Base-by-base conservation (phyloP, 192 early-diverging fungal species). In the Allomyces javanicus region DNA sequence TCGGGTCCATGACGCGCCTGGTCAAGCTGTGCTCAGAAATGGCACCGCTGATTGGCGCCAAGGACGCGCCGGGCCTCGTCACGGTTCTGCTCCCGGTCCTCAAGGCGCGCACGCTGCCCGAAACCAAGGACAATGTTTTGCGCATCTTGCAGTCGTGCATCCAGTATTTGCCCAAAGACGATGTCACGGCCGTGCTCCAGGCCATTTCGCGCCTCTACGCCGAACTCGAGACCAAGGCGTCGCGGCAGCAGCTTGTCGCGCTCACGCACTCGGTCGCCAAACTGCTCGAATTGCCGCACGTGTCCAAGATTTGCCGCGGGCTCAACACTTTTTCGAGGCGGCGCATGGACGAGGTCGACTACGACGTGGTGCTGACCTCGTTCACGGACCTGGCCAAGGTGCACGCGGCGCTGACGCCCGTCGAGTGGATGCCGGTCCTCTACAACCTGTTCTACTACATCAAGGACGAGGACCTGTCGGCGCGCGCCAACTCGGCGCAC, bases 361-460 rank as follows among this genome's bases (percentile, higher is more conserved):
- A 87, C 71, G 88, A 91, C 71, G 72, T 73, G 14, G 81, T 91
- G 6, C 81, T 97, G 66, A 83, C 79, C 50, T 89, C 91, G 0
- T 89, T 91, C 66, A 65, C 64, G 17, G 50, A 66, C 63, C 3
- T 58, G 17, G 81, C 75, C 45, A 67, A 71, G 19, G 77, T 99
- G 63, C 86, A 85, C 68, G 82, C 86, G 69, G 76, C 82, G 1
- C 70, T 87, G 23, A 78, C 80, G 55, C 70, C 80, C 21, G 69
- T 73, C 10, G 86, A 93, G 61, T 97, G 95, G 94, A 71, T 89
- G 0, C 94, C 97, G 22, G 64, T 99, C 14, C 76, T 99, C 4
- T 83, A 94, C 72, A 95, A 94, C 70, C 81, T 95, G 62, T 63
- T 91, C 24, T 90, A 82, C 71, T 87, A 77, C 67, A 80, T 93